Conservation (phyloP, 75 land plant species). For the Picea sitchensis region DNA sequence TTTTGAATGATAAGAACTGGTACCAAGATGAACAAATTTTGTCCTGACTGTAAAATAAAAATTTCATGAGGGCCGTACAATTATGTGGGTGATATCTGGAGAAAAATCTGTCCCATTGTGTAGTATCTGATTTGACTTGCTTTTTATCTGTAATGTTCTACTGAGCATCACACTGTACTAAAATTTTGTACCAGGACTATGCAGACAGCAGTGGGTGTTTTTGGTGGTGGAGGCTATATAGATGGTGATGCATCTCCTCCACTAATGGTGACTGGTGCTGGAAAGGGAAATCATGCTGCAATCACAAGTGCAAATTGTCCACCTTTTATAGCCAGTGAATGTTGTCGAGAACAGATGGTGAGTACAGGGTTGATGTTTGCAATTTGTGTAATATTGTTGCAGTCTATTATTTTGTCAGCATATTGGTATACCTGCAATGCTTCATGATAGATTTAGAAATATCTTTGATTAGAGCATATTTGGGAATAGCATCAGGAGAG, state of each 20-base stretch:
- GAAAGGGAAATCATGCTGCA: conserved; percentile 49
- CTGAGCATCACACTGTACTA: not conserved
- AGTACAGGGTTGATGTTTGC: conserved; percentile 11
- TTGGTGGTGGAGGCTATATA: conserved; percentile 58
- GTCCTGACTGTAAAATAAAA: not conserved
- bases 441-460: not conserved
- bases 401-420: not conserved
- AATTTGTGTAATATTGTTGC: not conserved
- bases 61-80: not conserved
- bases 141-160: not conserved
- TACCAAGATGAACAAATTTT: not conserved
- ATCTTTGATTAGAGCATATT: not conserved
- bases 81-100: not conserved
- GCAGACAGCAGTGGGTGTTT: conserved; percentile 95
- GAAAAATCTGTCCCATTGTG: not conserved
- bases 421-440: not conserved
- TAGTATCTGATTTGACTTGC: not conserved
- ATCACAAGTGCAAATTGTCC: conserved; percentile 68
- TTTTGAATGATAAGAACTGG: not conserved
- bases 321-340: conserved; percentile 71
- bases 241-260: conserved; percentile 39
- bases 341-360: conserved; percentile 86
- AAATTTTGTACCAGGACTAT: conserved; percentile 56
- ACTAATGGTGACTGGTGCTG: conserved; percentile 75
- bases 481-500: not conserved